phyloP scores from a whole-genome alignment of 306 rosid genomes.

The Glycine soja region DNA sequence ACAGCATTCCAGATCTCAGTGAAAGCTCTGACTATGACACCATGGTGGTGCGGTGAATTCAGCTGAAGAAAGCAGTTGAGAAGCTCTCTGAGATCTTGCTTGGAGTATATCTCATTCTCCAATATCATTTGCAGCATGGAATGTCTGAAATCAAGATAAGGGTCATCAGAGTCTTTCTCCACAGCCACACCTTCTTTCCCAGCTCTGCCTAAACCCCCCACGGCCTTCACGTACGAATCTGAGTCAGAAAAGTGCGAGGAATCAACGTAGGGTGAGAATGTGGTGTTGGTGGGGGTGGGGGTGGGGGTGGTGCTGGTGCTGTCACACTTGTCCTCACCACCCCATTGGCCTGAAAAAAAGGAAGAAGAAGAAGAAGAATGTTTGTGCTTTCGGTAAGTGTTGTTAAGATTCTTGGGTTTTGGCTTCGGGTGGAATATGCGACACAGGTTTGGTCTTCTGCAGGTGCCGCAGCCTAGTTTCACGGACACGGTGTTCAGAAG shows the following conservation, averaged over 20 bases:
- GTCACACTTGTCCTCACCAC: conserved; percentile 20
- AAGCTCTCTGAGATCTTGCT: conserved; percentile 79
- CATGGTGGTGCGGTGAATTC: conserved; percentile 82
- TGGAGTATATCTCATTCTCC: conserved; percentile 91
- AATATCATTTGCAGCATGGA: conserved; percentile 96
- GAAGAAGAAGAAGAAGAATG: conserved; percentile 39
- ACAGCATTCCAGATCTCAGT: conserved; percentile 95
- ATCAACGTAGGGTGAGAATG: conserved; percentile 47
- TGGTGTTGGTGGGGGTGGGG: conserved; percentile 22
- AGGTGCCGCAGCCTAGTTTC: conserved; percentile 74
- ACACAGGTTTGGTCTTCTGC: conserved; percentile 66
- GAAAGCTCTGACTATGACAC: conserved; percentile 80
- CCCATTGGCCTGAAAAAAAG: conserved; percentile 41
- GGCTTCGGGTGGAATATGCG: conserved; percentile 66
- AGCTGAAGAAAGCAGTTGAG: conserved; percentile 85
- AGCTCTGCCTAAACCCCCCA: conserved; percentile 66
- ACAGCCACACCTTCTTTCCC: conserved; percentile 85
- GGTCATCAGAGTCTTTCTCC: conserved; percentile 95
- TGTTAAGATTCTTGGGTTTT: conserved; percentile 43
- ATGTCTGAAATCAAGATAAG: conserved; percentile 83
- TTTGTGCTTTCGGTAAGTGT: conserved; percentile 50
- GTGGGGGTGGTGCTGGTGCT: conserved; percentile 46
- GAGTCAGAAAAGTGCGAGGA: conserved; percentile 44
- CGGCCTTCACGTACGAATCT: conserved; percentile 19
- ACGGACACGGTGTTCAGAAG: conserved; percentile 64